A percentile compares a stretch with the other conserved stretches of the same genome.
Evolutionary conservation across 2,329 filamentous ascomycete species (phyloP).

Genomic region (Blumeria graminis): DNA sequence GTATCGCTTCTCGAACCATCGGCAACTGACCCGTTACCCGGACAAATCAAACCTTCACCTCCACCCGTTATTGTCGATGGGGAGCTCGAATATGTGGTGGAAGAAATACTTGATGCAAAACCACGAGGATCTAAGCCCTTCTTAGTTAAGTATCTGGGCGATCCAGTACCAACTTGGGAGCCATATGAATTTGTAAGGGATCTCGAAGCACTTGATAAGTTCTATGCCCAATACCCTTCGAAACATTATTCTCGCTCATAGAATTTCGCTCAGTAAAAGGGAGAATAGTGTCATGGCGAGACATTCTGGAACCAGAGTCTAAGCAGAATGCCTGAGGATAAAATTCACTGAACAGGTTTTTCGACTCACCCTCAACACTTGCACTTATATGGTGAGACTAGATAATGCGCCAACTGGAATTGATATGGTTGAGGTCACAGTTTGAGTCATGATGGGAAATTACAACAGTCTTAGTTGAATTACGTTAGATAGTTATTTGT

Average conservation of each 20-base stretch:
- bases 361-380: too few relatives aligned
- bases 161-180: not conserved
- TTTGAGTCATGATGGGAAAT: too few relatives aligned
- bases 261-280: not conserved
- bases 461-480: too few relatives aligned
- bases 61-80: not conserved
- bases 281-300: too few relatives aligned
- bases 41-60: not conserved
- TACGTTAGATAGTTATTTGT: too few relatives aligned
- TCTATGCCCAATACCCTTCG: not conserved
- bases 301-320: too few relatives aligned
- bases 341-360: too few relatives aligned
- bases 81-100: not conserved
- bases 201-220: not conserved
- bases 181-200: not conserved
- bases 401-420: too few relatives aligned
- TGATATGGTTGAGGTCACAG: too few relatives aligned
- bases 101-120: too few relatives aligned
- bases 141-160: not conserved
- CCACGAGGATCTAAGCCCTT: not conserved
- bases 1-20: slow-evolving; percentile 1
- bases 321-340: too few relatives aligned
- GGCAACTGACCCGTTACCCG: not conserved
- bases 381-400: too few relatives aligned
- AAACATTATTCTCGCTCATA: not conserved